Base-by-base conservation (phyloP, 2,329 filamentous ascomycete genomes). In the Fusarium sp. region DNA sequence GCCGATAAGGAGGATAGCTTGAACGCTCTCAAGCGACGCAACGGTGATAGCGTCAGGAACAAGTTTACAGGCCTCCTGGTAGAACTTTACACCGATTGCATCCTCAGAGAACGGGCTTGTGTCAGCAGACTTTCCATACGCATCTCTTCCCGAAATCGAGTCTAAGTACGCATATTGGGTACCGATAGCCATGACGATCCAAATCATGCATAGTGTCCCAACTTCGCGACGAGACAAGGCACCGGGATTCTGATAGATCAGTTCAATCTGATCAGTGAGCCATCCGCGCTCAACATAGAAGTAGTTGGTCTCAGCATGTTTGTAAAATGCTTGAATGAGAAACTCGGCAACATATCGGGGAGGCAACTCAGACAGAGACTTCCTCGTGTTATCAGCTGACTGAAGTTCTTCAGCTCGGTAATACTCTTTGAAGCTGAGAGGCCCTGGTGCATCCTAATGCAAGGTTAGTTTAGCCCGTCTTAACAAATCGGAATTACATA, bases 41-140 rank as follows among this genome's bases (percentile, higher is more conserved):
- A 83, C 81, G 2, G 84, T 83, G 53, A 88, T 87, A 36, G 87
- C 82, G 56, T 88, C 86, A 2, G 85, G 83, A 2, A 88, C 76
- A 4, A 88, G 76, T 64, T 82, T 84, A 24, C 82, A 83, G 0
- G 85, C 85, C 65, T 83, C 83, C 53, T 86, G 83, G 64, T 88
- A 88, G 61, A 88, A 86, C 23, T 83, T 83, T 8, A 86, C 77
- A 5, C 85, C 85, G 2, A 86, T 80, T 23, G 85, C 82, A 53
- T 86, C 83, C 60, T 86, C 84, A 0, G 83, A 83, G 38, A 78
- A 78, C 24, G 59, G 70, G 43, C 62, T 75, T 17, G 65, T 63
- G 30, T 67, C 66, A 64, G 48, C 68, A 49, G 40, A 63, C 49
- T 72, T 69, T 47, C 51, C 57, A 21, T 71, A 56, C 20, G 56